These are phyloP conservation scores for Xylariaceae sp. DNA, from an alignment of 2,329 filamentous ascomycete species.

Conservation along the genomic window DNA sequence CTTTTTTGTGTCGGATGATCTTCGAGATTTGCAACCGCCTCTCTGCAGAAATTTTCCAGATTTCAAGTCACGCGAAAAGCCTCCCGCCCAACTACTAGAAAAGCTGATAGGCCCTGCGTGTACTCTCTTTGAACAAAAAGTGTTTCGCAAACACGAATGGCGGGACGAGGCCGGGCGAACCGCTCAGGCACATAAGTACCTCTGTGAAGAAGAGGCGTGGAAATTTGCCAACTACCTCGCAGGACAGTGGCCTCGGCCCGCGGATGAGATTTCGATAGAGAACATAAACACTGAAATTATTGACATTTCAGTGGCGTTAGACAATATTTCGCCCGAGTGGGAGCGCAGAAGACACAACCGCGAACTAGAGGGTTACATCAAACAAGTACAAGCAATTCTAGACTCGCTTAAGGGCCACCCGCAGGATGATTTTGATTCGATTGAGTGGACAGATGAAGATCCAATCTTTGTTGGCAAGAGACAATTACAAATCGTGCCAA, in stretches of 20 bases:
- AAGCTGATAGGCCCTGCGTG: slow-evolving; percentile 14
- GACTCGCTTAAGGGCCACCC: background rate
- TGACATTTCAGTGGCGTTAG: slow-evolving; percentile 5
- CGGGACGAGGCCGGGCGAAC: slow-evolving; percentile 6
- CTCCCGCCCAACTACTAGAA: slow-evolving; percentile 15
- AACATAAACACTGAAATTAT: slow-evolving; percentile 1
- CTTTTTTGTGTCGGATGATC: slow-evolving; percentile 10
- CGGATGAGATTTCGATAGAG: background rate
- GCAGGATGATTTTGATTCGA: background rate
- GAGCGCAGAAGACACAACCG: slow-evolving; percentile 18
- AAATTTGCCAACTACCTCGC: slow-evolving; percentile 10
- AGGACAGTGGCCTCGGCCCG: slow-evolving; percentile 18
- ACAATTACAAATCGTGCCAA: slow-evolving; percentile 7
- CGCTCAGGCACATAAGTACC: slow-evolving; percentile 1
- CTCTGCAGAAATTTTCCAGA: slow-evolving; percentile 14
- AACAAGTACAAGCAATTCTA: slow-evolving; percentile 15
- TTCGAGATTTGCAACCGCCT: slow-evolving; percentile 20
- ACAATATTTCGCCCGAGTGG: slow-evolving; percentile 18
- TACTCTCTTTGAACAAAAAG: background rate
- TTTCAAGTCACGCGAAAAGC: slow-evolving; percentile 20
- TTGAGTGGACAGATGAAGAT: background rate
- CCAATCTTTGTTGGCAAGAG: slow-evolving; percentile 4
- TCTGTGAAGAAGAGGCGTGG: slow-evolving; percentile 13
- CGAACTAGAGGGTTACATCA: slow-evolving; percentile 15
- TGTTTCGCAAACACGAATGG: background rate